phyloP scores from a whole-genome alignment of 352 stramenopile genomes.

The Pythium dissotocum region DNA sequence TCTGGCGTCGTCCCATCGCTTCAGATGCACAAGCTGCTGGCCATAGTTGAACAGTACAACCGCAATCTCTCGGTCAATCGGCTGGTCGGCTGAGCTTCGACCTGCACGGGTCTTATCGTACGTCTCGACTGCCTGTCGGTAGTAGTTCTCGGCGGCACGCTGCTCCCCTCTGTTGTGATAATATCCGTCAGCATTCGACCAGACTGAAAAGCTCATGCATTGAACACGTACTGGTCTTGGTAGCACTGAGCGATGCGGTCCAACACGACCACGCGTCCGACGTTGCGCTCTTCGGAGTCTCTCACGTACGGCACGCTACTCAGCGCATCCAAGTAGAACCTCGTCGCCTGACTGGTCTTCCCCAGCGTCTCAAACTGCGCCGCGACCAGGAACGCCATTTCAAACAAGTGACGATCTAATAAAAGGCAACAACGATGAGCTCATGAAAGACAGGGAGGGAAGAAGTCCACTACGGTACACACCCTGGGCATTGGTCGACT shows the following conservation, averaged over 20 bases:
- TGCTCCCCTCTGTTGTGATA: slow-evolving; percentile 27
- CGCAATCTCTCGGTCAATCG: slow-evolving; percentile 33
- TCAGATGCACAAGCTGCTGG: slow-evolving; percentile 30
- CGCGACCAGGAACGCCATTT: slow-evolving; percentile 73
- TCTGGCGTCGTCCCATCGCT: slow-evolving; percentile 32
- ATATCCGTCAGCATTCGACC: too few relatives aligned
- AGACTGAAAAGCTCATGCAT: neutral
- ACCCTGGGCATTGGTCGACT: slow-evolving; percentile 69
- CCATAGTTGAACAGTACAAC: slow-evolving; percentile 40
- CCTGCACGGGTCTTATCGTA: slow-evolving; percentile 27
- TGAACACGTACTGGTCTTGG: slow-evolving; percentile 47
- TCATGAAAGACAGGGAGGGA: neutral
- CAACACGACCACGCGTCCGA: slow-evolving; percentile 64
- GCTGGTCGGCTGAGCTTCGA: neutral
- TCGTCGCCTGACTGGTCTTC: slow-evolving; percentile 42
- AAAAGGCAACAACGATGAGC: neutral
- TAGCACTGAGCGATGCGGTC: slow-evolving; percentile 82
- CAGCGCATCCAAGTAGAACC: slow-evolving; percentile 74
- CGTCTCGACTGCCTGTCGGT: slow-evolving; percentile 33
- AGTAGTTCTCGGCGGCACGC: slow-evolving; percentile 42
- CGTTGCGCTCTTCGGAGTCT: slow-evolving; percentile 32
- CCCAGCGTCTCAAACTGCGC: slow-evolving; percentile 70
- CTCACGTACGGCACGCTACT: slow-evolving; percentile 43
- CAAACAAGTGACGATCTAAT: slow-evolving; percentile 77
- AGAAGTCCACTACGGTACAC: neutral